Evolutionary conservation across 2,329 filamentous ascomycete genomes (phyloP), one percentile per base, ranked within the genome.

Genomic region (Colletotrichum destructivum): DNA sequence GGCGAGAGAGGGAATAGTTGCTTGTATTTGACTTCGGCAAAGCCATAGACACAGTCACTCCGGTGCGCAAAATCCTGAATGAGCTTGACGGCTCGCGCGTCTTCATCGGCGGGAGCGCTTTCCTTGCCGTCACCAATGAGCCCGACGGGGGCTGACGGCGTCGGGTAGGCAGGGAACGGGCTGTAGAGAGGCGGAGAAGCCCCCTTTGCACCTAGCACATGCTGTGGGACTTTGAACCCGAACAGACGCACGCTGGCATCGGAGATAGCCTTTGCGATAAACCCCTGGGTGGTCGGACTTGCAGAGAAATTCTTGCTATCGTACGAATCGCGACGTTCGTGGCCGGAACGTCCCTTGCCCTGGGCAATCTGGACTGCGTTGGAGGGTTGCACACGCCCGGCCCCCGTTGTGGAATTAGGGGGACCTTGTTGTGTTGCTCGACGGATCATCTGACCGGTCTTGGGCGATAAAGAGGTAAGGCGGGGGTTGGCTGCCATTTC

Each of bases 11-110:
- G 96, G 61, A 98, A 90, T n/a, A 99, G 88, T 81, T 99, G 96
- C 82, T 97, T 96, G 83, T 97, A 98, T 82, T 99, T 99, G 79
- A 99, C 96, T 83, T 99, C 96, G 7, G 96, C 96, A 82, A 99
- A 98, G 3, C 96, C 95, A 80, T 95, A 99, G 3, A 99, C 95
- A 56, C 98, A 96, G 80, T 99, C 95, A 79, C 95, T 98, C 49
- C 95, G 89, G 42, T 95, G 96, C 2, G 96, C 96, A 74, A 94
- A 92, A 76, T 98, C 95, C 80, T 99, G 96, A 69, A 98, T 95
- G 55, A 90, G 88, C 77, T 95, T 92, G 2, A 96, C 91, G 51
- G 93, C 91, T 74, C 89, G 90, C 18, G 88, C 86, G 79, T 98
- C 96, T 78, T 98, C 95, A 74, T 98, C 95, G 23, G 90, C 83